Conservation (phyloP, 805 yeast genomes). For the Cyberlindnera galapagoensis region DNA sequence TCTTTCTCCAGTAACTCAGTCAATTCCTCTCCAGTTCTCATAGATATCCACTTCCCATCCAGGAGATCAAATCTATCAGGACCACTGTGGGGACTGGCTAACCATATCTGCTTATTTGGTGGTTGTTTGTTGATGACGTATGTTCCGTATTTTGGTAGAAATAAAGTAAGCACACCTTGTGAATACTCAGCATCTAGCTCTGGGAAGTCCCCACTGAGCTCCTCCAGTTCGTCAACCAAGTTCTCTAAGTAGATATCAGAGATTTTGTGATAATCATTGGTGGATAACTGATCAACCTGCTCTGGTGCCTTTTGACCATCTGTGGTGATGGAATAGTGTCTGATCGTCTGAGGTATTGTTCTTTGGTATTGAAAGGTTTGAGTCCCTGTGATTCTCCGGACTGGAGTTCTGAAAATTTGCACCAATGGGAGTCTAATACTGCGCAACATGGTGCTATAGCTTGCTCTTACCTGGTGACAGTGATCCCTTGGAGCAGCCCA, state of each 20-base stretch:
- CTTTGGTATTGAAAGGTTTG: no score
- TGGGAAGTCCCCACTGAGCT: slow-evolving; percentile 53
- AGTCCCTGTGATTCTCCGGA: no score
- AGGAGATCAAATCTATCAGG: slow-evolving; percentile 81
- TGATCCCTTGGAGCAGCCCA: no score
- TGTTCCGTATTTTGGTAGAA: slow-evolving; percentile 65
- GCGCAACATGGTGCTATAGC: no score
- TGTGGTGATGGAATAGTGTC: slow-evolving; percentile 32
- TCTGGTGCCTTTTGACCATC: slow-evolving; percentile 48
- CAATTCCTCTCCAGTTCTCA: slow-evolving; percentile 53
- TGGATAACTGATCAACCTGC: slow-evolving; percentile 41
- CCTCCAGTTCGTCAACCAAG: slow-evolving; percentile 62
- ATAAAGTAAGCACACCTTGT: slow-evolving; percentile 82
- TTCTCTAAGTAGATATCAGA: slow-evolving; percentile 68
- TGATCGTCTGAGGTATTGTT: slow-evolving; percentile 1
- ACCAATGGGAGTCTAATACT: no score
- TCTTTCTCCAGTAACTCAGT: slow-evolving; percentile 48
- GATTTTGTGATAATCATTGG: slow-evolving; percentile 51
- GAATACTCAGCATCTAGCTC: slow-evolving; percentile 70
- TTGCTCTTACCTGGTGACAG: no score
- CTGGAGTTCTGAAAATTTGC: no score
- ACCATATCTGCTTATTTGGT: slow-evolving; percentile 95
- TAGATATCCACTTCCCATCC: slow-evolving; percentile 69
- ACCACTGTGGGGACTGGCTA: slow-evolving; percentile 88
- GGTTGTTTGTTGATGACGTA: slow-evolving; percentile 97